These are phyloP conservation scores for Trametes coccinea DNA, from an alignment of 768 basidiomycete genomes.

Conservation along the genomic window DNA sequence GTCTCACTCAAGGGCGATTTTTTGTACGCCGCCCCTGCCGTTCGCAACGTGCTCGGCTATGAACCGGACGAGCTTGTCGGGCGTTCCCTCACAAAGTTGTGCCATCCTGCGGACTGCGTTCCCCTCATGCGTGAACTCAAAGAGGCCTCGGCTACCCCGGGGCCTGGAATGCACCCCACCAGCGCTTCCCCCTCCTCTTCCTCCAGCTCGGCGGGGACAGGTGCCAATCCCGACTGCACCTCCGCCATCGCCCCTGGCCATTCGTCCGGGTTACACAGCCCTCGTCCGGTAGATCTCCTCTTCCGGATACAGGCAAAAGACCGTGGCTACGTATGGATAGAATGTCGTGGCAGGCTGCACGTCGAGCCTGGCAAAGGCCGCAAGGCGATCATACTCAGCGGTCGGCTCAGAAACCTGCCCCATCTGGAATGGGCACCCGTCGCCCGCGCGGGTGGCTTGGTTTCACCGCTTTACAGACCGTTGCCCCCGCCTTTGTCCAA, in stretches of 20 bases:
- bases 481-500: constrained; percentile 1
- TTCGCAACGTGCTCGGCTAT: constrained; percentile 80
- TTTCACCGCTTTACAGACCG: constrained; percentile 20
- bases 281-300: constrained; percentile 75
- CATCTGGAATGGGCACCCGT: constrained; percentile 61
- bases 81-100: constrained; percentile 73
- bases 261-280: constrained; percentile 20
- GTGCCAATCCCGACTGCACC: constrained; percentile 1
- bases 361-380: constrained; percentile 92
- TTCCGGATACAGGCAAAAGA: constrained; percentile 77
- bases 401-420: constrained; percentile 70
- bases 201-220: not conserved
- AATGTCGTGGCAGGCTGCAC: constrained; percentile 85
- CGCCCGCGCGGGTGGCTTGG: constrained; percentile 49
- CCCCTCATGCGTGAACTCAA: constrained; percentile 92
- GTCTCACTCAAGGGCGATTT: constrained; percentile 91
- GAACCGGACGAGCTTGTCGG: constrained; percentile 83
- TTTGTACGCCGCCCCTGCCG: constrained; percentile 87
- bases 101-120: constrained; percentile 88
- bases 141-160: constrained; percentile 48
- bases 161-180: constrained; percentile 21
- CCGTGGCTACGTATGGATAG: constrained; percentile 81
- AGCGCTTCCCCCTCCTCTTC: constrained; percentile 13
- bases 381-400: constrained; percentile 92
- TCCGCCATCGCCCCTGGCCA: not conserved